Evolutionary conservation across 148 eudicot genomes (phyloP).

Genomic region (Pharnaceum exiguum): DNA sequence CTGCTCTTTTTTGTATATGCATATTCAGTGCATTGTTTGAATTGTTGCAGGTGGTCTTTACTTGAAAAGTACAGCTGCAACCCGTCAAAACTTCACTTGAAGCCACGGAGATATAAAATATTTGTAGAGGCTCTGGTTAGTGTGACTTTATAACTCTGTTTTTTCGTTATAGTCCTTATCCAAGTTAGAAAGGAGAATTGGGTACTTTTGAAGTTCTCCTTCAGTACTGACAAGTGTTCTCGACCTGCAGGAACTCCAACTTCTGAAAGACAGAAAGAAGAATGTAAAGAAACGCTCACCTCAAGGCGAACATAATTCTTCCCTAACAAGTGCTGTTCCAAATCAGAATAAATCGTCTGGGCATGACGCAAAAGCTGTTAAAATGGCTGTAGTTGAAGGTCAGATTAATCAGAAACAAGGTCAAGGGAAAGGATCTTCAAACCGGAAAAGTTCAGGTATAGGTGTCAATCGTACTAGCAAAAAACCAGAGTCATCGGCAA

Average conservation of each 20-base stretch:
- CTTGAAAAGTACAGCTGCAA: conserved; percentile 94
- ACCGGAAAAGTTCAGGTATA: conserved; percentile 44
- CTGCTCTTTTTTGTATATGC: background rate
- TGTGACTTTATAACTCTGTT: conserved; percentile 8
- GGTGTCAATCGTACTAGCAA: conserved; percentile 46
- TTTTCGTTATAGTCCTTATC: background rate
- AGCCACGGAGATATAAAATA: conserved; percentile 92
- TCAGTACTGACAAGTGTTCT: conserved; percentile 14
- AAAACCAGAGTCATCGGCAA: conserved; percentile 53
- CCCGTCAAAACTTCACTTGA: conserved; percentile 96
- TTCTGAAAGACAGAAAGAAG: conserved; percentile 80
- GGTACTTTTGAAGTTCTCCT: conserved; percentile 10
- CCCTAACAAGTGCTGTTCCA: conserved; percentile 31
- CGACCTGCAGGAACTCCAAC: conserved; percentile 78
- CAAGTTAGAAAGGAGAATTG: background rate
- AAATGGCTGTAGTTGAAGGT: conserved; percentile 52
- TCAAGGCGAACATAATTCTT: conserved; percentile 54
- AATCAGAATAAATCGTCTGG: conserved; percentile 49
- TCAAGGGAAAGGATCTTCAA: conserved; percentile 52
- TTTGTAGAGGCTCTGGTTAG: conserved; percentile 93
- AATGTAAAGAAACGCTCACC: conserved; percentile 49
- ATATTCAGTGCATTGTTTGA: background rate
- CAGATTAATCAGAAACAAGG: conserved; percentile 57
- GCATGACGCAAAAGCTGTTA: conserved; percentile 49
- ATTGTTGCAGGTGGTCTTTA: conserved; percentile 84